These are phyloP conservation scores for Leishmania guyanensis DNA, from an alignment of 208 protist species.

Conservation along the genomic window DNA sequence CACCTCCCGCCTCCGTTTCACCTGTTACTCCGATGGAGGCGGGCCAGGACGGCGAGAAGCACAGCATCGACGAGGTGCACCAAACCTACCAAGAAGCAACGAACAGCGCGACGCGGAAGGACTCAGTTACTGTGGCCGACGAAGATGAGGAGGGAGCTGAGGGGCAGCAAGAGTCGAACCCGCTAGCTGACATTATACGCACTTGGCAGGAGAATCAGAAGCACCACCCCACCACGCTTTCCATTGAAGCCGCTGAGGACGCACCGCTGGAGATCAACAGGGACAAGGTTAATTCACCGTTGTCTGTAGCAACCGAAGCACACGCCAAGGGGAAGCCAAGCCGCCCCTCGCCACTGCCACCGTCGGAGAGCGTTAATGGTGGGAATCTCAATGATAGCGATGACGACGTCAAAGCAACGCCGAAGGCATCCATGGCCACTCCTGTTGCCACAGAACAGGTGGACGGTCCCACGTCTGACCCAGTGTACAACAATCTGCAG, in stretches of 20 bases:
- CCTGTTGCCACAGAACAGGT: not conserved
- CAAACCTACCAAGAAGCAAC: not conserved
- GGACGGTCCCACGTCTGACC: not conserved
- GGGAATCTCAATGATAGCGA: not conserved
- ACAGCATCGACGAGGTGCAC: not conserved
- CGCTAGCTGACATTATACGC: conserved; percentile 17
- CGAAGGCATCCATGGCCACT: not conserved
- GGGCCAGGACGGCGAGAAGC: not conserved
- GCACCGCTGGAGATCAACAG: conserved; percentile 27
- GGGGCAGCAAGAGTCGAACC: conserved; percentile 3
- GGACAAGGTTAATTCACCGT: conserved; percentile 2
- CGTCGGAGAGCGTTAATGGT: not conserved
- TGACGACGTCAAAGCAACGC: not conserved
- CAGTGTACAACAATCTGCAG: conserved; percentile 17
- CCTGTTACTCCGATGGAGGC: not conserved
- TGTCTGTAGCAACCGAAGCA: not conserved
- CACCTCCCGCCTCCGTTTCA: not conserved
- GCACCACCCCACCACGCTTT: conserved; percentile 22
- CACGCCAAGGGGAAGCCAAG: not conserved
- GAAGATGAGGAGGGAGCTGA: conserved; percentile 6
- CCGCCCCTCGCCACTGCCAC: not conserved
- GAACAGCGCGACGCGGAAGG: not conserved
- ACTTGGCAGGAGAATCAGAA: conserved; percentile 27
- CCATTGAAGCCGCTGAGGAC: conserved; percentile 19
- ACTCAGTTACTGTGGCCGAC: not conserved